Evolutionary conservation across 2,329 filamentous ascomycete species (phyloP).

Genomic region (Phoma herbarum): DNA sequence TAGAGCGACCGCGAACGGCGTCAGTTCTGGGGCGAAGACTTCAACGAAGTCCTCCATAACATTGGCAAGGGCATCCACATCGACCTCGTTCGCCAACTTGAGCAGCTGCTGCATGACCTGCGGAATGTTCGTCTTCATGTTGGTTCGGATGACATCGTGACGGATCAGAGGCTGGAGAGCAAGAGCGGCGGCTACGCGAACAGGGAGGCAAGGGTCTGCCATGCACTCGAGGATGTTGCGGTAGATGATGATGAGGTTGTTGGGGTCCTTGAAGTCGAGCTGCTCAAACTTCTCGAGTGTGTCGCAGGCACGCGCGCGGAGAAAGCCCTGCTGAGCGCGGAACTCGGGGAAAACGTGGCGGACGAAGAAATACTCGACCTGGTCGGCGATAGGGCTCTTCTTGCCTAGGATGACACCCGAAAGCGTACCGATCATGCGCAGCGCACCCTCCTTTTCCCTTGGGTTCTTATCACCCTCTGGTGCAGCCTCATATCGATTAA

Average conservation of each 20-base stretch:
- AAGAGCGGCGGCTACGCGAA: constrained; percentile 91
- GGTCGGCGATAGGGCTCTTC: constrained; percentile 96
- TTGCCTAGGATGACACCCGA: constrained; percentile 94
- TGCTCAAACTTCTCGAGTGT: constrained; percentile 98
- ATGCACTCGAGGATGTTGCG: constrained; percentile 96
- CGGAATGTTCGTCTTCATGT: constrained; percentile 97
- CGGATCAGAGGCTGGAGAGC: constrained; percentile 94
- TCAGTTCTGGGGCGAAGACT: constrained; percentile 95
- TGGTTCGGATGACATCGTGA: constrained; percentile 90
- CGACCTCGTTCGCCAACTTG: constrained; percentile 96
- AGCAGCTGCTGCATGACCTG: constrained; percentile 99
- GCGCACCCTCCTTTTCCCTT: constrained; percentile 92
- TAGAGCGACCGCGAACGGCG: constrained; percentile 93
- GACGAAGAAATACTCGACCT: constrained; percentile 98
- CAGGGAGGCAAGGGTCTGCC: constrained; percentile 91
- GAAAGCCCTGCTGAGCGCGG: constrained; percentile 87
- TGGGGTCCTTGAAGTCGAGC: constrained; percentile 94
- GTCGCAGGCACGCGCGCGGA: constrained; percentile 93
- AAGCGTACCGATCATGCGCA: constrained; percentile 96
- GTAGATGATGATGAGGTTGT: constrained; percentile 96
- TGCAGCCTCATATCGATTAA: constrained; percentile 88
- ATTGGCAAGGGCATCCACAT: constrained; percentile 95
- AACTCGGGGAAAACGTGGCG: constrained; percentile 99
- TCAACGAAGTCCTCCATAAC: constrained; percentile 99
- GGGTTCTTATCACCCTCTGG: constrained; percentile 91